A percentile compares a stretch with the other conserved stretches of the same genome.
phyloP scores from a whole-genome alignment of 2,329 filamentous ascomycete genomes.

The Diaporthe citrichinensis region DNA sequence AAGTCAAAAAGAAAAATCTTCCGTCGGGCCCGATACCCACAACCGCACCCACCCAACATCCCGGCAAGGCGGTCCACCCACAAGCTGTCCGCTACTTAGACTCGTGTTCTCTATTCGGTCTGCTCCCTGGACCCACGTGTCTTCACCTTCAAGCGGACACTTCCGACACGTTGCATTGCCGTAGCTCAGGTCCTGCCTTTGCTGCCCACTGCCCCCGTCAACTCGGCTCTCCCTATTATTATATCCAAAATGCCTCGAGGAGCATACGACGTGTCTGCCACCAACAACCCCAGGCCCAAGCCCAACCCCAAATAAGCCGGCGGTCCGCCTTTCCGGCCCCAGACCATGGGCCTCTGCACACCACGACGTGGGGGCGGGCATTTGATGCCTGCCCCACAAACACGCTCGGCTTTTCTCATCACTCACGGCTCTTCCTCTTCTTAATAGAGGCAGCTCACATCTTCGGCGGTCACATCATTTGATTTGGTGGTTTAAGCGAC shows the following conservation, averaged over 20 bases:
- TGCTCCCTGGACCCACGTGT: constrained; percentile 16
- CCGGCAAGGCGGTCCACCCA: constrained; percentile 31
- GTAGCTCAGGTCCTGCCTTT: not conserved
- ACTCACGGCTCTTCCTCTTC: not conserved
- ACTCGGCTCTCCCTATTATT: not conserved
- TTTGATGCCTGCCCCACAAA: not conserved
- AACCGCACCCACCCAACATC: constrained; percentile 17
- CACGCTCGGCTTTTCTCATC: not conserved
- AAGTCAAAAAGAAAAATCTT: constrained; percentile 30
- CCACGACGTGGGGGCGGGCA: not conserved
- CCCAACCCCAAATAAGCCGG: constrained; percentile 41
- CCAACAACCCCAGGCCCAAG: constrained; percentile 40
- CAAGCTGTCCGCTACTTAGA: constrained; percentile 1
- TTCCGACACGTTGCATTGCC: not conserved
- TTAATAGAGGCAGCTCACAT: not conserved
- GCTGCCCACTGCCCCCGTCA: not conserved
- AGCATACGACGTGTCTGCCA: constrained; percentile 41
- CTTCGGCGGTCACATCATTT: not conserved
- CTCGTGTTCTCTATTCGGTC: not conserved
- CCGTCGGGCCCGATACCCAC: constrained; percentile 22
- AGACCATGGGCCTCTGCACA: not conserved
- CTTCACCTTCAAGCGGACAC: not conserved
- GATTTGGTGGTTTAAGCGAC: constrained; percentile 9
- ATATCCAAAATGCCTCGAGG: constrained; percentile 39
- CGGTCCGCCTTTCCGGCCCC: not conserved